Conservation (phyloP, 768 basidiomycete genomes). For the Infundibulicybe gibba region DNA sequence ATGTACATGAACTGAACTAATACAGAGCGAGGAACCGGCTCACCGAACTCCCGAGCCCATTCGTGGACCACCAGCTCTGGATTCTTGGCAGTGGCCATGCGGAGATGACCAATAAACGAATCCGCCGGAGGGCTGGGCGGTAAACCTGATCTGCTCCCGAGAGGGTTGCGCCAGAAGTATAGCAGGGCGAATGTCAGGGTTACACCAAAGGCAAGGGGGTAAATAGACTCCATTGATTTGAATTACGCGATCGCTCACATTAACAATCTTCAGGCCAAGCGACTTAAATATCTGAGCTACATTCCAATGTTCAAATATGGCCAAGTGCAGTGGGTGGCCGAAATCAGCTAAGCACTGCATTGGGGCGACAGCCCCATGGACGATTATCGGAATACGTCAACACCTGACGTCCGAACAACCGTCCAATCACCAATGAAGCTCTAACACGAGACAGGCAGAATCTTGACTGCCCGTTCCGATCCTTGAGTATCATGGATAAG, state of each 20-base stretch:
- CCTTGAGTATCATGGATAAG: too few relatives aligned
- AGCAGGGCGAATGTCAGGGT: not conserved
- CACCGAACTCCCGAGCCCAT: constrained; percentile 26
- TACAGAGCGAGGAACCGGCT: not conserved
- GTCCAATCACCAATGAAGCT: too few relatives aligned
- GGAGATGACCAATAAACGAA: constrained; percentile 19
- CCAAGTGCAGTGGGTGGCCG: too few relatives aligned
- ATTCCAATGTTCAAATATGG: too few relatives aligned
- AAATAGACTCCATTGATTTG: too few relatives aligned
- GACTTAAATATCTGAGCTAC: too few relatives aligned
- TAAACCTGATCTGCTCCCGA: constrained; percentile 5
- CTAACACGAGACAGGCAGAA: too few relatives aligned
- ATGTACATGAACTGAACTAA: not conserved
- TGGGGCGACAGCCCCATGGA: too few relatives aligned
- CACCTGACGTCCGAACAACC: too few relatives aligned
- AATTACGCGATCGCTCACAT: too few relatives aligned
- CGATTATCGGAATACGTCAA: too few relatives aligned
- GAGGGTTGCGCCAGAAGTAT: not conserved
- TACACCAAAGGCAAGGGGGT: not conserved
- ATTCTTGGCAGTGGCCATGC: constrained; percentile 14
- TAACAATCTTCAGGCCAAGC: constrained; percentile 1
- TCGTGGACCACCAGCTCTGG: constrained; percentile 16
- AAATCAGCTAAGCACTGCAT: constrained; percentile 14
- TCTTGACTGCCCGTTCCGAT: too few relatives aligned
- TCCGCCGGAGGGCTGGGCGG: constrained; percentile 19